Conservation (phyloP, 2,329 filamentous ascomycete species). For the Exophiala xenobiotica region DNA sequence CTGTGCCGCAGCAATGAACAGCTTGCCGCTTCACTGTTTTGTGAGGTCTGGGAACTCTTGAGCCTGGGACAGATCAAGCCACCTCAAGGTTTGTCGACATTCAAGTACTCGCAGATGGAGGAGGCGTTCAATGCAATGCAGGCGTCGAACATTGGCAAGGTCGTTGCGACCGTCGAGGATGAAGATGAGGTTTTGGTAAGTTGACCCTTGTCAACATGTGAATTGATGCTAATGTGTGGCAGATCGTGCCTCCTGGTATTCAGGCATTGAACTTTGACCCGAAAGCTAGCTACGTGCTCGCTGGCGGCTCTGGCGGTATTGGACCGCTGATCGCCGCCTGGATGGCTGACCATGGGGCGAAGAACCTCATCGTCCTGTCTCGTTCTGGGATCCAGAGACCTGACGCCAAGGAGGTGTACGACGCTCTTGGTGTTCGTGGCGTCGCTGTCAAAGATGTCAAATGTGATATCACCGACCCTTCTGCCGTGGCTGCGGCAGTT, state of each 20-base stretch:
- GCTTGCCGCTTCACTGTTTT: slow-evolving; percentile 30
- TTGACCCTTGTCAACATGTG: slow-evolving; percentile 28
- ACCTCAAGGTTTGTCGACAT: slow-evolving; percentile 4
- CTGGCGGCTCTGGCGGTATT: slow-evolving; percentile 57
- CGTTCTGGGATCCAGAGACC: slow-evolving; percentile 35
- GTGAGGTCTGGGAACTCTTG: background rate
- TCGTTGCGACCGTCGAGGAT: slow-evolving; percentile 30
- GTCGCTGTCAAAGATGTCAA: background rate
- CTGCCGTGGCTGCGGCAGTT: slow-evolving; percentile 9
- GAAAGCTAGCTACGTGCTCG: slow-evolving; percentile 54
- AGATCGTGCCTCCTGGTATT: background rate
- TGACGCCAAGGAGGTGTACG: slow-evolving; percentile 27
- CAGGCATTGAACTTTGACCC: slow-evolving; percentile 4
- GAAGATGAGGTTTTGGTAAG: slow-evolving; percentile 29
- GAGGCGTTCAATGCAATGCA: slow-evolving; percentile 23
- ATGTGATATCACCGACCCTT: background rate
- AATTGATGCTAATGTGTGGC: background rate
- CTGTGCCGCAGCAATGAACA: slow-evolving; percentile 6
- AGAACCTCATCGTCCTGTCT: slow-evolving; percentile 46
- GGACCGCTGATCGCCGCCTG: slow-evolving; percentile 46
- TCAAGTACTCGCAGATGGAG: slow-evolving; percentile 23
- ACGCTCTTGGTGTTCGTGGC: slow-evolving; percentile 19
- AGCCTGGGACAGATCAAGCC: background rate
- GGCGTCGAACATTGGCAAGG: slow-evolving; percentile 26
- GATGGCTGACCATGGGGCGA: slow-evolving; percentile 53